Evolutionary conservation across 23 red algal species (phyloP).

Genomic region (Gracilaria domingensis): DNA sequence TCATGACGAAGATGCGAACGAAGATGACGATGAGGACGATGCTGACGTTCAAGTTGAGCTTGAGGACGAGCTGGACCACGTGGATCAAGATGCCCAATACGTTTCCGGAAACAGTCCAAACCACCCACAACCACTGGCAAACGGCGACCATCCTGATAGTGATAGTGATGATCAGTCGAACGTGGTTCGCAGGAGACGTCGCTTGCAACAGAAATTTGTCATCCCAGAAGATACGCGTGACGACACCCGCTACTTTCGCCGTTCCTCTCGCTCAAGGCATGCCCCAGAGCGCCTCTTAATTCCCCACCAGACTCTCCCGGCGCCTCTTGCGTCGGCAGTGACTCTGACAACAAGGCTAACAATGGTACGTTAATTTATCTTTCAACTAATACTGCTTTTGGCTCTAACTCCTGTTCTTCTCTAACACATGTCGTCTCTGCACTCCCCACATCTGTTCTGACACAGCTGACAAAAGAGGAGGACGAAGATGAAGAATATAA

Average conservation of each 20-base stretch:
- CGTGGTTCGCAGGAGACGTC: slow-evolving; percentile 32
- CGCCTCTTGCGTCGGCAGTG: slow-evolving; percentile 45
- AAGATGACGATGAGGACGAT: slow-evolving; percentile 63
- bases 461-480: slow-evolving; percentile 45
- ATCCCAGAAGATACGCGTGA: slow-evolving; percentile 73
- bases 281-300: slow-evolving; percentile 60
- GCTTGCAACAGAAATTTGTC: slow-evolving; percentile 36
- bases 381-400: neutral
- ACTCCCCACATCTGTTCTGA: neutral
- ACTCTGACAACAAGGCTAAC: slow-evolving; percentile 55
- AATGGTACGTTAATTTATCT: slow-evolving; percentile 56
- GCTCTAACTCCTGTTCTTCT: neutral
- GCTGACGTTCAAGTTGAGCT: slow-evolving; percentile 24
- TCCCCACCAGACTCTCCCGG: slow-evolving; percentile 54
- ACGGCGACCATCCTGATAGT: slow-evolving; percentile 41
- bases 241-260: slow-evolving; percentile 65
- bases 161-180: slow-evolving; percentile 51
- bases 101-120: neutral
- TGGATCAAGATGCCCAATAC: neutral
- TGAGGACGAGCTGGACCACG: slow-evolving; percentile 23
- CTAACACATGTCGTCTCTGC: neutral
- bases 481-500: slow-evolving; percentile 55
- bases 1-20: slow-evolving; percentile 24
- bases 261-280: slow-evolving; percentile 62
- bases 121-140: neutral